Base-by-base conservation (phyloP, 2,329 filamentous ascomycete species). In the Teratosphaeriaceae sp. region DNA sequence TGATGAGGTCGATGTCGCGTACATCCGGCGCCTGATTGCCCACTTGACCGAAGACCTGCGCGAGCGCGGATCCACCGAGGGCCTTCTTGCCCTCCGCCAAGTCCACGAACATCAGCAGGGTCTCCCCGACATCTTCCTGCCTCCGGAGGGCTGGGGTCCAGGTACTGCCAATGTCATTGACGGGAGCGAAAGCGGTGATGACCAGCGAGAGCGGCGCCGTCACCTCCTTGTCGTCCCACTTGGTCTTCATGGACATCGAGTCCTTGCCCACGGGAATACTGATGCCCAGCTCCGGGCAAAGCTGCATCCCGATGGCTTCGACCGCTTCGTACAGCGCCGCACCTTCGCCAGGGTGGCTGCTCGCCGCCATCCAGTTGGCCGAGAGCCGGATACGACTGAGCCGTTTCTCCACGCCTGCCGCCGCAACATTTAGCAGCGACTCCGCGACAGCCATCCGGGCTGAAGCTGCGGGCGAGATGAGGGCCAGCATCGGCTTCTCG, bases 301-400 rank as follows among this genome's bases (percentile, higher is more conserved):
- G 73, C 37, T 94, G 85, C 79, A 95, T 84, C 38, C 89, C 89
- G 44, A 96, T 88, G 8, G 90, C 88, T 61, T 94, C 79, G 2
- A 96, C 92, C 22, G 89, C 92, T 65, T 96, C 88, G 59, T 95
- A 97, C 23, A 97, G 75, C 13, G 84, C 88, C 29, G 90, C 89
- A 30, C 88, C 89, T 66, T 98, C 92, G 36, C 92, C 92, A 18
- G 86, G 83, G 63, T 96, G 88, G 60, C 82, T 88, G 47, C 89
- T 86, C n/a, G 90, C 90, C 2, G 88, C 89, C 92, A 97, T 97
- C 90, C 90, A 98, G 69, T 98, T 97, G 38, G 90, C 90, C 2
- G 89, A 96, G 8, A 97, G 77, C 62, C 90, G 84, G 48, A 97
- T 82, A 34, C 86, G 81, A 46, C 78, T 78, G 40, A 97, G 71